phyloP scores from a whole-genome alignment of 2,329 filamentous ascomycete species.

The Fusarium oxysporum region DNA sequence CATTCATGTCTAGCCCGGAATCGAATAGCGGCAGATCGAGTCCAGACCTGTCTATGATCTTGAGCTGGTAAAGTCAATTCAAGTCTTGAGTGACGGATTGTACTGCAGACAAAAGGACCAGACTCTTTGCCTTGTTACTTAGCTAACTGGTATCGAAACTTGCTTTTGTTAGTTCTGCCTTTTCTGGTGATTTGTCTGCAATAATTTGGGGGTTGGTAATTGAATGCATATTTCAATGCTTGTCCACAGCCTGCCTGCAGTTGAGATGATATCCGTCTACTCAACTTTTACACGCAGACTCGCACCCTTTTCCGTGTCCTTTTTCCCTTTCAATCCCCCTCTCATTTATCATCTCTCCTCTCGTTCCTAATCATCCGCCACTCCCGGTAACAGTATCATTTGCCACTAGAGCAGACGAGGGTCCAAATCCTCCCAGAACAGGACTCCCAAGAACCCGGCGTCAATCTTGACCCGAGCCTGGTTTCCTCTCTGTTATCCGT shows the following conservation, averaged over 20 bases:
- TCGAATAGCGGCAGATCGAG: constrained; percentile 3
- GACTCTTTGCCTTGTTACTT: neutral
- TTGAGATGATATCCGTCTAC: neutral
- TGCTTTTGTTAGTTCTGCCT: neutral
- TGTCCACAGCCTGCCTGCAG: neutral
- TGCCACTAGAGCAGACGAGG: constrained; percentile 2
- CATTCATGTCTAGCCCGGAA: neutral
- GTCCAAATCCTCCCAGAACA: neutral
- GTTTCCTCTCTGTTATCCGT: neutral
- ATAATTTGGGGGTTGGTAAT: constrained; percentile 7
- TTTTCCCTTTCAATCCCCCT: neutral
- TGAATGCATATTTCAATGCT: neutral
- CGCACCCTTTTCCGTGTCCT: neutral
- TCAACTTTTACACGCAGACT: neutral
- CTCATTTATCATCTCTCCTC: neutral
- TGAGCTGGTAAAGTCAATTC: neutral
- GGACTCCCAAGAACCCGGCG: neutral
- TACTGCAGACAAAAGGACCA: constrained; percentile 11
- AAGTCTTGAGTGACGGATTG: neutral
- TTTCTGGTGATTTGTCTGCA: neutral
- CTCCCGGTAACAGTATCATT: neutral
- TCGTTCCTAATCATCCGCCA: neutral
- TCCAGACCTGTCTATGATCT: neutral
- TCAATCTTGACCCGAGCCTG: constrained; percentile 8
- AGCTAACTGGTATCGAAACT: neutral